Conservation (phyloP, 352 stramenopile genomes). For the Globisporangium okanoganense region DNA sequence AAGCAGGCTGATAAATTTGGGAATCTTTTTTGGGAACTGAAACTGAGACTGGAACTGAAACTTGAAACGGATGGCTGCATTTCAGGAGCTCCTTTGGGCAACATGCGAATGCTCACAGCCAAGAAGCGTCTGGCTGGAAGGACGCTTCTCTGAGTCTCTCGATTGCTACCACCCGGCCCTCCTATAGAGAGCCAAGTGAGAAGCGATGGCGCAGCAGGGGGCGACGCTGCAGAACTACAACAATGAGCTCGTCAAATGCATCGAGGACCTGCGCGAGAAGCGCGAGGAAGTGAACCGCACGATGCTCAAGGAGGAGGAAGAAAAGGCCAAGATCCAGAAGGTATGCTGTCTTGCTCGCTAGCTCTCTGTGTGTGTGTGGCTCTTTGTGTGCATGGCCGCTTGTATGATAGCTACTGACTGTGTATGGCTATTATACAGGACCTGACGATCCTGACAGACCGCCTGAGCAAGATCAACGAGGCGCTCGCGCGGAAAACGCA, state of each 20-base stretch:
- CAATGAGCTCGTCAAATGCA: slow-evolving; percentile 95
- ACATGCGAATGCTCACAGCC: not conserved
- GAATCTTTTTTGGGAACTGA: not conserved
- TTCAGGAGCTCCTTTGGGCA: not conserved
- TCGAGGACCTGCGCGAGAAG: slow-evolving; percentile 92
- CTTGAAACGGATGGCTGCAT: slow-evolving; percentile 8
- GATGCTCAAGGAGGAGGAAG: slow-evolving; percentile 94
- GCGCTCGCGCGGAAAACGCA: slow-evolving; percentile 86
- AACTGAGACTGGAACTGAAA: too few species aligned
- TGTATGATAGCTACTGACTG: not conserved
- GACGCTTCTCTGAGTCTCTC: not conserved
- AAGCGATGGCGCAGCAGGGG: slow-evolving; percentile 86
- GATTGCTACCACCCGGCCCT: not conserved
- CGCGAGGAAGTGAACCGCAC: slow-evolving; percentile 89
- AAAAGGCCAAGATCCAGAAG: slow-evolving; percentile 95
- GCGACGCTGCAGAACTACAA: slow-evolving; percentile 95
- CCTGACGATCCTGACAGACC: slow-evolving; percentile 88
- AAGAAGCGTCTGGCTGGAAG: not conserved
- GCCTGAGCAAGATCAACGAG: slow-evolving; percentile 91
- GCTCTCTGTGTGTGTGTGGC: not conserved
- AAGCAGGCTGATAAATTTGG: too few species aligned
- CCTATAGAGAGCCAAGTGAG: too few species aligned
- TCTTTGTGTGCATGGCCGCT: not conserved
- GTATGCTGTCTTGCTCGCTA: slow-evolving; percentile 12
- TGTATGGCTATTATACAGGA: slow-evolving; percentile 36